Base-by-base conservation (phyloP, 345 rosid genomes). In the Fremontodendron californicum region DNA sequence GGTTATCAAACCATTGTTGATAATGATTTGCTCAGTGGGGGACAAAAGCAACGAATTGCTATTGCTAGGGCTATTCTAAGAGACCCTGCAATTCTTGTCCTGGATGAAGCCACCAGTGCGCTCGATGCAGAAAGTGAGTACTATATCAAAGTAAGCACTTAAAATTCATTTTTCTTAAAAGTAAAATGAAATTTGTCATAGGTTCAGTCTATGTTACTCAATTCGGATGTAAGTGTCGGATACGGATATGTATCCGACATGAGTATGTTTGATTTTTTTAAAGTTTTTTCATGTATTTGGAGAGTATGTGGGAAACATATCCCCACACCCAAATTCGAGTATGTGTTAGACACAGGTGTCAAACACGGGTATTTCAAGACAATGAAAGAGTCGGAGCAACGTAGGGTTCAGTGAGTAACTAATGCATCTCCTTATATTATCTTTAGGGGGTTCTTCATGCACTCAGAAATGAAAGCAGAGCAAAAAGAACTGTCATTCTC, bases 51-150 rank as follows among this genome's bases (percentile, higher is more conserved):
- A 82, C 84, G 85, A 75, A 79, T 90, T 65, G 89, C 90, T 58
- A 80, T 88, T 76, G 91, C 93, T 42, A 78, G 90, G 80, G 90
- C 89, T 62, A 82, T 87, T 46, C 87, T 89, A 10, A 86, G 83
- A 61, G 85, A 90, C 63, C 91, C 91, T n/a, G 78, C 80, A 23
- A 84, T 90, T 60, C 77, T 90, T 18, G 75, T 90, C 55, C 83
- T 90, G 2, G 93, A 90, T 75, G 91, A 90, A 85, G 89, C 90
- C 51, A 90, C 93, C 68, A 90, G 93, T 77, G 84, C 91, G 7
- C 80, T 90, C 58, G 90, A 88, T 70, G 61, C 80, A 23, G 87
- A 88, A 75, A 87, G 82, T 13, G 88, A 87, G 75, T 78, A 80
- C 74, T 71, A 64, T 55, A 73, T 87, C 82, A 81, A 81, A 85